Percentiles rank a stretch among this genome's conserved stretches.
phyloP scores from a whole-genome alignment of 1,139 yeast genomes.

The Yamadazyma songkhlaensis region DNA sequence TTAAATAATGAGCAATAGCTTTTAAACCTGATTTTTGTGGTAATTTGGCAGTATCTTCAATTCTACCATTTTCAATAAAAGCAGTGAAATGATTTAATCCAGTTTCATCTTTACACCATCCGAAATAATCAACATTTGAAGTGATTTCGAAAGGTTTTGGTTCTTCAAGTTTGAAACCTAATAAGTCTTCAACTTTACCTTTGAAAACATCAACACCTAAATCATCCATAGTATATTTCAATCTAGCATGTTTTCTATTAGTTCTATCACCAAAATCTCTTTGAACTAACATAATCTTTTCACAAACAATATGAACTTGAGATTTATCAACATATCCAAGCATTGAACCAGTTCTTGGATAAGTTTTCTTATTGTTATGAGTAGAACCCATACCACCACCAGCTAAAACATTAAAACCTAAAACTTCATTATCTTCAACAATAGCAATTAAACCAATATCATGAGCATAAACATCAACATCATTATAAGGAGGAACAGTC shows the following conservation, averaged over 20 bases:
- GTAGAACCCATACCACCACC: constrained; percentile 99
- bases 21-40: constrained; percentile 89
- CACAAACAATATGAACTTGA: constrained; percentile 75
- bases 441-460: constrained; percentile 93
- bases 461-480: constrained; percentile 94
- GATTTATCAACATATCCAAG: constrained; percentile 74
- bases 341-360: constrained; percentile 90
- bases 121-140: constrained; percentile 87
- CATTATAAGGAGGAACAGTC: constrained; percentile 95
- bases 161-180: constrained; percentile 73
- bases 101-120: constrained; percentile 89
- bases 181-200: constrained; percentile 74
- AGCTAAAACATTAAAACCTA: constrained; percentile 83
- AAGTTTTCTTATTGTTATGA: constrained; percentile 94
- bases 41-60: constrained; percentile 85
- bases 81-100: constrained; percentile 90
- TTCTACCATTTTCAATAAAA: constrained; percentile 95
- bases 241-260: constrained; percentile 96
- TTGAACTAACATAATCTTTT: constrained; percentile 90
- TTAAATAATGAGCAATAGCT: constrained; percentile 70
- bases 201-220: constrained; percentile 83
- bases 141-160: constrained; percentile 74
- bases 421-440: constrained; percentile 60
- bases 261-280: constrained; percentile 94
- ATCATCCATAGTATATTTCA: constrained; percentile 94